Evolutionary conservation across 768 basidiomycete genomes (phyloP).

Genomic region (Rubroboletus satanas): DNA sequence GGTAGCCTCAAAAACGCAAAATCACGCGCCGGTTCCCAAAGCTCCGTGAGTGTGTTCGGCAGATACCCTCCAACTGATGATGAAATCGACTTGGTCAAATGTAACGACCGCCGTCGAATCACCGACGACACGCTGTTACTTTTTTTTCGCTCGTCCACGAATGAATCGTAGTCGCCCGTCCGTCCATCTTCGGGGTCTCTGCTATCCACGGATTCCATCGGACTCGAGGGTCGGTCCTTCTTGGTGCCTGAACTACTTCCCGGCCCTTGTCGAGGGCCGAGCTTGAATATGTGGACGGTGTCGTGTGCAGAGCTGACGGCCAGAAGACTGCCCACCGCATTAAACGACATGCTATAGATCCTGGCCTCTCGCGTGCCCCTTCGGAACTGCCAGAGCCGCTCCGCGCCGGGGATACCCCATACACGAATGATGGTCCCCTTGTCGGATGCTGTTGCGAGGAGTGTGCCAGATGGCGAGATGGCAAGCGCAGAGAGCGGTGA

Average conservation of each 20-base stretch:
- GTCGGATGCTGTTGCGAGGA: slow-evolving; percentile 90
- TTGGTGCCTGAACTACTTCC: slow-evolving; percentile 14
- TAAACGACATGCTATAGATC: slow-evolving; percentile 87
- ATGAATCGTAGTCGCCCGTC: slow-evolving; percentile 81
- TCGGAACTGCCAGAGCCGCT: slow-evolving; percentile 94
- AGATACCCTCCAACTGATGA: slow-evolving; percentile 81
- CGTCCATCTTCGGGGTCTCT: slow-evolving; percentile 51
- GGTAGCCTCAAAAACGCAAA: slow-evolving; percentile 90
- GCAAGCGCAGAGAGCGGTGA: slow-evolving; percentile 83
- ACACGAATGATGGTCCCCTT: slow-evolving; percentile 98
- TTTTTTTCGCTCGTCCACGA: slow-evolving; percentile 72
- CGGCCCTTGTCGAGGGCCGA: slow-evolving; percentile 44
- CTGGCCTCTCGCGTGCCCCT: slow-evolving; percentile 81
- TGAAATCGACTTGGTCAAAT: slow-evolving; percentile 70
- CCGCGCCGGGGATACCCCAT: slow-evolving; percentile 85
- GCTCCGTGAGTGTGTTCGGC: slow-evolving; percentile 85
- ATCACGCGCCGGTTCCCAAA: slow-evolving; percentile 96
- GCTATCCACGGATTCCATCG: slow-evolving; percentile 63
- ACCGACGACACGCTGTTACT: slow-evolving; percentile 54
- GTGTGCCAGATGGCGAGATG: slow-evolving; percentile 80
- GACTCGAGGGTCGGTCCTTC: slow-evolving; percentile 45
- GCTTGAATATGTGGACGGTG: slow-evolving; percentile 95
- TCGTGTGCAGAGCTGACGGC: slow-evolving; percentile 91
- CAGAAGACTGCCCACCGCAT: slow-evolving; percentile 74
- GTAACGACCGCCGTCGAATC: slow-evolving; percentile 66